Percentiles rank a stretch among this genome's conserved stretches.
Conservation (phyloP, 2,329 filamentous ascomycete species). For the Aureobasidium sp. region DNA sequence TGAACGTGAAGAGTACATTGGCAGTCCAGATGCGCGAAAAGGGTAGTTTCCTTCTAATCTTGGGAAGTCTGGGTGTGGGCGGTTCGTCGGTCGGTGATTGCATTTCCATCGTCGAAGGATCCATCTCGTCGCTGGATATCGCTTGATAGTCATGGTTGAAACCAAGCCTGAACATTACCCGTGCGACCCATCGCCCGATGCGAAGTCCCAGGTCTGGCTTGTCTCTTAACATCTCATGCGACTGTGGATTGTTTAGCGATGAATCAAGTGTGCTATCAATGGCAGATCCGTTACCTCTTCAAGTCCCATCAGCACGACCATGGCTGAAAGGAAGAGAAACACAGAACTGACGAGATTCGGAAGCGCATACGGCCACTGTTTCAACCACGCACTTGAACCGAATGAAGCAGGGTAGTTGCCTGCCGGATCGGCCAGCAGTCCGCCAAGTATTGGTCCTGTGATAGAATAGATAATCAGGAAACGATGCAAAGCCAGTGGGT, state of each 20-base stretch:
- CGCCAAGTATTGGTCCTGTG: slow-evolving; percentile 46
- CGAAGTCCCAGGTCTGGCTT: slow-evolving; percentile 33
- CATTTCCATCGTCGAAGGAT: slow-evolving; percentile 18
- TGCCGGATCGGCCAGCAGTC: slow-evolving; percentile 58
- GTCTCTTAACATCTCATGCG: slow-evolving; percentile 32
- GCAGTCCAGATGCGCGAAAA: slow-evolving; percentile 39
- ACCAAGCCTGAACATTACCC: slow-evolving; percentile 24
- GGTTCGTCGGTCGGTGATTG: slow-evolving; percentile 22
- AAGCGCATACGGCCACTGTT: slow-evolving; percentile 57
- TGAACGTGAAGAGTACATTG: slow-evolving; percentile 36
- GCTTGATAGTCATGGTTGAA: slow-evolving; percentile 25
- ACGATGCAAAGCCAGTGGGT: not conserved
- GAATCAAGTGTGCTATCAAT: not conserved
- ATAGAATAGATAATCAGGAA: not conserved
- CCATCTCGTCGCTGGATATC: slow-evolving; percentile 15
- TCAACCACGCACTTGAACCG: slow-evolving; percentile 53
- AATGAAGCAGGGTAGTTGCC: slow-evolving; percentile 54
- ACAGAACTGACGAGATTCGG: slow-evolving; percentile 58
- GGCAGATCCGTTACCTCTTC: slow-evolving; percentile 42
- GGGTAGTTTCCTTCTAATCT: slow-evolving; percentile 30
- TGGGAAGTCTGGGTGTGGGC: slow-evolving; percentile 14
- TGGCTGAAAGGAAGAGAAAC: slow-evolving; percentile 48
- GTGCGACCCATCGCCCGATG: slow-evolving; percentile 30
- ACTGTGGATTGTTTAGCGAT: slow-evolving; percentile 18
- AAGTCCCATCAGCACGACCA: slow-evolving; percentile 52